Base-by-base conservation (phyloP, 78 protist species). In the Salpingoeca rosetta region DNA sequence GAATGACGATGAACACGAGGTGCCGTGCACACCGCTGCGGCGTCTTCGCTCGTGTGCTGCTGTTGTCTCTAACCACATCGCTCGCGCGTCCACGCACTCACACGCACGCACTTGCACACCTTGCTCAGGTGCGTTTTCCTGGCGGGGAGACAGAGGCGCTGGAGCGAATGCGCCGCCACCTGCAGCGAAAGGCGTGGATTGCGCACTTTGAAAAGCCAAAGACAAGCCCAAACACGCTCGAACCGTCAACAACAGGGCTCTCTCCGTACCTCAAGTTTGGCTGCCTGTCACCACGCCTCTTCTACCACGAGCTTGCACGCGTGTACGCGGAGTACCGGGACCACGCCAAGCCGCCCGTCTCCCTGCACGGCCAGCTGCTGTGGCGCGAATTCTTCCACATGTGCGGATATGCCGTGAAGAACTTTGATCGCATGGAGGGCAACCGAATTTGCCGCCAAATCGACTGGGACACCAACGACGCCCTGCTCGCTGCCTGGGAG, bases 351-450 rank as follows among this genome's bases (percentile, higher is more conserved):
- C 91, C 91, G 41, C 91, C 91, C 24, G 84, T 40, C 35, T 85
- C 86, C 10, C 86, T 88, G 22, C 51, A 44, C 28, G 88, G 88
- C 44, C 91, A 88, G 83, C 80, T 88, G 25, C 44, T 57, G 3
- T 88, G 85, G 86, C 88, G 91, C 43, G 91, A 89, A 80, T 85
- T 85, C 41, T 89, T 65, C 84, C 41, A 81, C 84, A 1, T 45
- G 40, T 41, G 28, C 25, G 72, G 38, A 17, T 3, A 25, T 25
- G 28, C 28, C 38, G 2, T 25, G 31, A 41, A 41, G 31, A 45
- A 43, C 27, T 51, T 42, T n/a, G 56, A 40, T 12, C 0, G 22
- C 38, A 22, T 41, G 45, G 10, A 42, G 43, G 84, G 45, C 73
- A 76, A 84, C 28, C 84, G 39, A 22, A 42, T 85, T 42, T 37